A percentile compares a stretch with the other conserved stretches of the same genome.
These are phyloP conservation scores for Capronia epimyces DNA, from an alignment of 2,329 filamentous ascomycete species.

Conservation along the genomic window DNA sequence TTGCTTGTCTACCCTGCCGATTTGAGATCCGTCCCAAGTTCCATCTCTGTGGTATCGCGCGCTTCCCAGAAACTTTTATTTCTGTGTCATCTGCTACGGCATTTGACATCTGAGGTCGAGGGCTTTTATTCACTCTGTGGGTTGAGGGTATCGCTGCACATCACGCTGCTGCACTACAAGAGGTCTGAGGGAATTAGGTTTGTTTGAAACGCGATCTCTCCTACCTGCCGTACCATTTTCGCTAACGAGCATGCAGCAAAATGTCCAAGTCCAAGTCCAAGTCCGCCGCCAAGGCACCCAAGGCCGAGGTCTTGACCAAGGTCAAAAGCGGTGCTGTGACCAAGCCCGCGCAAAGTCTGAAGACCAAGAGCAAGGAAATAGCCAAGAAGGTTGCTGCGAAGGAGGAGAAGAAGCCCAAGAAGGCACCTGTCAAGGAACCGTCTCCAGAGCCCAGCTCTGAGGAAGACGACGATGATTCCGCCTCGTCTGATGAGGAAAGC, in stretches of 20 bases:
- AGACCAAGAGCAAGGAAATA: constrained; percentile 44
- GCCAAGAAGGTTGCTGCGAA: constrained; percentile 39
- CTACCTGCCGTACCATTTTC: neutral
- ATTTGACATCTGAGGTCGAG: constrained; percentile 24
- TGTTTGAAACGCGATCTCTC: neutral
- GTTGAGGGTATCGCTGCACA: constrained; percentile 22
- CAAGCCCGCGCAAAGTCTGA: constrained; percentile 42
- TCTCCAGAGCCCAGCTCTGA: constrained; percentile 35
- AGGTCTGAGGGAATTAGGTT: constrained; percentile 16
- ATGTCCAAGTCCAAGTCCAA: constrained; percentile 48
- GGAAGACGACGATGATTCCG: constrained; percentile 39
- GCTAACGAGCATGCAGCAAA: constrained; percentile 28
- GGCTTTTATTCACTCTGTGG: constrained; percentile 25
- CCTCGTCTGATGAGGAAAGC: constrained; percentile 32
- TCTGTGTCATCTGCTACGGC: constrained; percentile 21
- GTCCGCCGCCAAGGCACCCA: constrained; percentile 33
- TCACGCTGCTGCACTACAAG: constrained; percentile 8
- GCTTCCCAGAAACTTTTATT: constrained; percentile 19
- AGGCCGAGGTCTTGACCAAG: constrained; percentile 41
- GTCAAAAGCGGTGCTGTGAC: constrained; percentile 45
- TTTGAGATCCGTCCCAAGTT: constrained; percentile 7
- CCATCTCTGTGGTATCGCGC: constrained; percentile 14
- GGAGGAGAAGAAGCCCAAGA: constrained; percentile 40
- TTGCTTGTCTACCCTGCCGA: constrained; percentile 22
- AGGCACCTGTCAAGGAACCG: constrained; percentile 40